A percentile compares a stretch with the other conserved stretches of the same genome.
Evolutionary conservation across 495 filamentous ascomycete genomes (phyloP).

Genomic region (Hyaloscypha variabilis): DNA sequence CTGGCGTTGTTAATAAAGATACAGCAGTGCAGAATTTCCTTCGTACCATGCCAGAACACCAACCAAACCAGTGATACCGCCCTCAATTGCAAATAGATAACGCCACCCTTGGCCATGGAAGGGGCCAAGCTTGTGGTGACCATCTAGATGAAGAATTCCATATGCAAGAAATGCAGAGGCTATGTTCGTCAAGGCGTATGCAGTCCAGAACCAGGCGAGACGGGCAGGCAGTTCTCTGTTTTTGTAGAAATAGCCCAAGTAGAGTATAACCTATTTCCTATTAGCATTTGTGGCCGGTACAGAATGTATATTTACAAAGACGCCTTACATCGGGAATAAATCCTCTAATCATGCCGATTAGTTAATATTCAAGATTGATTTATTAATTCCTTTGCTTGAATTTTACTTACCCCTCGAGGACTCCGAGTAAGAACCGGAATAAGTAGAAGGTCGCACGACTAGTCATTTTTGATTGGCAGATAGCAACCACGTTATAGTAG

Average conservation of each 20-base stretch:
- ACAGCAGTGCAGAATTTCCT: no score
- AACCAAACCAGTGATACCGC: conserved; percentile 59
- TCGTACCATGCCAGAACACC: conserved; percentile 65
- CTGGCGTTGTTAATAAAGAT: no score
- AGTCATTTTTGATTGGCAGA: conserved; percentile 63
- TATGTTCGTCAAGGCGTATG: conserved; percentile 67
- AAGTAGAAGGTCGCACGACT: conserved; percentile 62
- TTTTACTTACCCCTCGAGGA: conserved; percentile 70
- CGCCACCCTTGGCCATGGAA: conserved; percentile 70
- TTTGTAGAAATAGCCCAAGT: conserved; percentile 79
- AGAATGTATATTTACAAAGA: no score
- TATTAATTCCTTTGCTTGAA: conserved; percentile 53
- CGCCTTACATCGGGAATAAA: conserved; percentile 46
- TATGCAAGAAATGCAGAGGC: conserved; percentile 70
- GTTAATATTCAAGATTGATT: conserved; percentile 55
- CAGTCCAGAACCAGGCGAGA: conserved; percentile 70
- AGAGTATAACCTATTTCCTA: conserved; percentile 44
- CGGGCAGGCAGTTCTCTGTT: conserved; percentile 70
- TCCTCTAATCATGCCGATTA: conserved; percentile 64
- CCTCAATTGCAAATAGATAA: conserved; percentile 58
- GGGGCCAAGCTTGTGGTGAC: conserved; percentile 55
- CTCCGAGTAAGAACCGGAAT: conserved; percentile 64
- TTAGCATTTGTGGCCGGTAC: background rate
- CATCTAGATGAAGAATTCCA: conserved; percentile 69
- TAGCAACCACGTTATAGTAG: conserved; percentile 62